Percentiles rank a stretch among this genome's conserved stretches.
phyloP scores from a whole-genome alignment of 2,329 filamentous ascomycete genomes.

The Coleophoma crateriformis region DNA sequence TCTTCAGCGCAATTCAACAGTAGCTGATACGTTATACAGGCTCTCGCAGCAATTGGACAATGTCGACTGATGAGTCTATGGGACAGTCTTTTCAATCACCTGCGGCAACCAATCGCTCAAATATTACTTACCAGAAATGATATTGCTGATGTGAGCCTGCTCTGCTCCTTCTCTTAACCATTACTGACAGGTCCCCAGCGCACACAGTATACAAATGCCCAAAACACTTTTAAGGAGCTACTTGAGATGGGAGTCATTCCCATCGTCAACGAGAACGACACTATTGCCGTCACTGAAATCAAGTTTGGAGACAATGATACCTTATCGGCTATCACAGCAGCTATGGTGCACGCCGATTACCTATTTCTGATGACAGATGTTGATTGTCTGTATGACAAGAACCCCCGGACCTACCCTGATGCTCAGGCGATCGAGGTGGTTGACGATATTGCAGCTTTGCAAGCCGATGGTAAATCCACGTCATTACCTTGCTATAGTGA shows the following conservation, averaged over 20 bases:
- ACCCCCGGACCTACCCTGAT: slow-evolving; percentile 78
- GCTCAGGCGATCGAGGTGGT: slow-evolving; percentile 89
- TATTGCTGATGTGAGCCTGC: slow-evolving; percentile 73
- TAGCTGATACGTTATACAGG: slow-evolving; percentile 65
- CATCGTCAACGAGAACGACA: slow-evolving; percentile 99
- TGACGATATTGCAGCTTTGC: slow-evolving; percentile 75
- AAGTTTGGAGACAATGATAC: slow-evolving; percentile 99
- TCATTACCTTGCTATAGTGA: slow-evolving; percentile 7
- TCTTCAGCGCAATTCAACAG: slow-evolving; percentile 82
- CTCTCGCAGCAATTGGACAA: slow-evolving; percentile 92
- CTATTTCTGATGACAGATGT: slow-evolving; percentile 99
- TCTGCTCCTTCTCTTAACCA: neutral
- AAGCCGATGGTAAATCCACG: slow-evolving; percentile 62
- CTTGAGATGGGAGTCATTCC: slow-evolving; percentile 94
- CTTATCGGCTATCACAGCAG: slow-evolving; percentile 89
- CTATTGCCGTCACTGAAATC: slow-evolving; percentile 92
- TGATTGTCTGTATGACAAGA: slow-evolving; percentile 95
- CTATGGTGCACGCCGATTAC: slow-evolving; percentile 95
- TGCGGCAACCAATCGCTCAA: slow-evolving; percentile 88
- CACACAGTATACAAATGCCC: slow-evolving; percentile 91
- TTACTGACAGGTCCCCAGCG: slow-evolving; percentile 42
- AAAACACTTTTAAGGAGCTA: slow-evolving; percentile 88
- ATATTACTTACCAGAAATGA: slow-evolving; percentile 92
- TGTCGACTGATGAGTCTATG: slow-evolving; percentile 92
- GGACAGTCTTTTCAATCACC: slow-evolving; percentile 86